phyloP scores from a whole-genome alignment of 768 basidiomycete species.

The Serendipita vermifera region DNA sequence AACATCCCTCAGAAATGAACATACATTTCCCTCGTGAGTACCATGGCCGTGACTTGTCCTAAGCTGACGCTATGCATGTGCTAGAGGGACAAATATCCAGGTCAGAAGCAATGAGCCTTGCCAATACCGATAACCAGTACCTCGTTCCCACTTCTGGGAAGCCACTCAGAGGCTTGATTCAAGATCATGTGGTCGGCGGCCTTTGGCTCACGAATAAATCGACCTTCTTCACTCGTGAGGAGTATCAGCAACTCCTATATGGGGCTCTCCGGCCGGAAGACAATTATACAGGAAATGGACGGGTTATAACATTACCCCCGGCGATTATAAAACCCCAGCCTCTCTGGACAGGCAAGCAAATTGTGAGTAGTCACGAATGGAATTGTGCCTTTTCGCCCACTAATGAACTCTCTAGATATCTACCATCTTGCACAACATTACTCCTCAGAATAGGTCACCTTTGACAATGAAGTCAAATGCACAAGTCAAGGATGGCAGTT shows the following conservation, averaged over 20 bases:
- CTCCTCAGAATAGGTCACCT: constrained; percentile 62
- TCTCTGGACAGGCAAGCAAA: constrained; percentile 96
- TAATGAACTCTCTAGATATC: constrained; percentile 54
- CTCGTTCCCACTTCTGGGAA: constrained; percentile 98
- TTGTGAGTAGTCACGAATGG: constrained; percentile 41
- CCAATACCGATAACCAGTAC: constrained; percentile 97
- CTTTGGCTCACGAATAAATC: constrained; percentile 99
- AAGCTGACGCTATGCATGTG: no score
- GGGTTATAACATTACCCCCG: constrained; percentile 73
- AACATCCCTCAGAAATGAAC: constrained; percentile 71
- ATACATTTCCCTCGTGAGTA: constrained; percentile 93
- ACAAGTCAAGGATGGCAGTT: constrained; percentile 77
- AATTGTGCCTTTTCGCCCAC: constrained; percentile 6
- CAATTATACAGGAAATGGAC: constrained; percentile 41
- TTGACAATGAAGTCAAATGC: constrained; percentile 76
- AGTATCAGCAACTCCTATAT: constrained; percentile 92
- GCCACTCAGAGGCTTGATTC: constrained; percentile 92
- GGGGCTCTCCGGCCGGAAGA: constrained; percentile 88
- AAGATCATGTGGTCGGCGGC: constrained; percentile 96
- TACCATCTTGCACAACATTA: constrained; percentile 85
- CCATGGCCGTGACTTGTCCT: constrained; percentile 10
- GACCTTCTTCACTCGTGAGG: constrained; percentile 86
- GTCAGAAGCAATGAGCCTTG: constrained; percentile 85
- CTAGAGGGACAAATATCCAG: constrained; percentile 92
- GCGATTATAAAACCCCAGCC: constrained; percentile 83